These are phyloP conservation scores for Dipteronia dyeriana DNA, from an alignment of 345 rosid genomes.

Conservation along the genomic window DNA sequence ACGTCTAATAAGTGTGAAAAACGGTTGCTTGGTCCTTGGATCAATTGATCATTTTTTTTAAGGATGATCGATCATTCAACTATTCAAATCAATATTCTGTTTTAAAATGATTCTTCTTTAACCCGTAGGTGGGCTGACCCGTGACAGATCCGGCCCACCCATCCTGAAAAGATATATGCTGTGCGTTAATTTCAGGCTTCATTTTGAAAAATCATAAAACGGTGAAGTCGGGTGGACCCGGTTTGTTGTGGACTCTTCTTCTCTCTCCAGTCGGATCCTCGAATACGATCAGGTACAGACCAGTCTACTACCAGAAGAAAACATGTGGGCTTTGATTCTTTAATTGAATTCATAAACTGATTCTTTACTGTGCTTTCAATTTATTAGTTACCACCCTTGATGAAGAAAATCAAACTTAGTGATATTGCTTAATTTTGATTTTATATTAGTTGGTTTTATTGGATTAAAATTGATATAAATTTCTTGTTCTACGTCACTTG, in stretches of 20 bases:
- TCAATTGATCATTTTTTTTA: no score
- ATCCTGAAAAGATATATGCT: not conserved
- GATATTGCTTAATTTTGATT: not conserved
- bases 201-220: not conserved
- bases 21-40: no score
- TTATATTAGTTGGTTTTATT: not conserved
- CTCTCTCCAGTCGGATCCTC: constrained; percentile 6
- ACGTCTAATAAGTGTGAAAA: no score
- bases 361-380: not conserved
- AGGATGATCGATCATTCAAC: no score
- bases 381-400: not conserved
- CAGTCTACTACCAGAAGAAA: not conserved
- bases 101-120: no score
- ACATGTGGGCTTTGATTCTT: not conserved
- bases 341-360: not conserved
- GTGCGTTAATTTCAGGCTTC: constrained; percentile 20
- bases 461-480: not conserved
- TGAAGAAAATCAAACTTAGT: not conserved
- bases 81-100: no score
- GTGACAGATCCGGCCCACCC: not conserved
- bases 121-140: not conserved
- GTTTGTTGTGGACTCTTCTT: constrained; percentile 11
- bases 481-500: not conserved
- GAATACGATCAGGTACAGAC: constrained; percentile 5
- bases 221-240: constrained; percentile 17